A percentile compares a stretch with the other conserved stretches of the same genome.
Evolutionary conservation across 208 protist species (phyloP).

Genomic region (Strigomonas culicis): DNA sequence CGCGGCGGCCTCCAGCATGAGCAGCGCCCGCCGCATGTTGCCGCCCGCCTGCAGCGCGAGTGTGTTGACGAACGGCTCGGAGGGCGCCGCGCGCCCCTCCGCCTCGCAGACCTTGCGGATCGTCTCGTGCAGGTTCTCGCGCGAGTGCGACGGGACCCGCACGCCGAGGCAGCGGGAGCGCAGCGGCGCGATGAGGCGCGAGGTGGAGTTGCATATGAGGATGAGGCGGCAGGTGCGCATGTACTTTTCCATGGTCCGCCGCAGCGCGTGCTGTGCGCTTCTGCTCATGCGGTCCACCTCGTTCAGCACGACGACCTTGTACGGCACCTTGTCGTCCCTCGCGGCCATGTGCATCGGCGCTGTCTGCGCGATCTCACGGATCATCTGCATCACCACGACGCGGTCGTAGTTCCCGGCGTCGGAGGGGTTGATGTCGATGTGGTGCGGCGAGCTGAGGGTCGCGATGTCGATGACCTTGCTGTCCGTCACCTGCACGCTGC

Average conservation of each 20-base stretch:
- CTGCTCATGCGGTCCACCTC: constrained; percentile 96
- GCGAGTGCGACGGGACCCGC: constrained; percentile 93
- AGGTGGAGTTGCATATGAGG: constrained; percentile 93
- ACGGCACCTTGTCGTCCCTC: constrained; percentile 23
- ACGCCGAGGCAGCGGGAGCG: constrained; percentile 97
- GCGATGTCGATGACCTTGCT: constrained; percentile 97
- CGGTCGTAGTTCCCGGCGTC: constrained; percentile 98
- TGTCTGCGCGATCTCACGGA: constrained; percentile 98
- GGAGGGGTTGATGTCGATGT: constrained; percentile 99
- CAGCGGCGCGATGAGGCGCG: constrained; percentile 96
- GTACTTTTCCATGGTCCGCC: constrained; percentile 99
- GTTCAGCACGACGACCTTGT: constrained; percentile 97
- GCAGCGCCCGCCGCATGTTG: constrained; percentile 96
- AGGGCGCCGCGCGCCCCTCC: constrained; percentile 57
- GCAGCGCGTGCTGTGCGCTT: constrained; percentile 98
- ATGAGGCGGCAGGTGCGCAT: constrained; percentile 96
- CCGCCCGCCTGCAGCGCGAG: constrained; percentile 80
- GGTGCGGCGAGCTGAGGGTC: constrained; percentile 94
- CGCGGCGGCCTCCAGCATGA: constrained; percentile 96
- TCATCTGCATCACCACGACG: constrained; percentile 97
- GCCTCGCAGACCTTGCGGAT: constrained; percentile 66
- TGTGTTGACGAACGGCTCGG: constrained; percentile 50
- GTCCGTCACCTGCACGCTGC: constrained; percentile 83
- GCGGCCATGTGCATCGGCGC: constrained; percentile 63
- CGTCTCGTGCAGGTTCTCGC: constrained; percentile 85